phyloP scores from a whole-genome alignment of 371 early-diverging fungal species.

The Batkoa obscura region DNA sequence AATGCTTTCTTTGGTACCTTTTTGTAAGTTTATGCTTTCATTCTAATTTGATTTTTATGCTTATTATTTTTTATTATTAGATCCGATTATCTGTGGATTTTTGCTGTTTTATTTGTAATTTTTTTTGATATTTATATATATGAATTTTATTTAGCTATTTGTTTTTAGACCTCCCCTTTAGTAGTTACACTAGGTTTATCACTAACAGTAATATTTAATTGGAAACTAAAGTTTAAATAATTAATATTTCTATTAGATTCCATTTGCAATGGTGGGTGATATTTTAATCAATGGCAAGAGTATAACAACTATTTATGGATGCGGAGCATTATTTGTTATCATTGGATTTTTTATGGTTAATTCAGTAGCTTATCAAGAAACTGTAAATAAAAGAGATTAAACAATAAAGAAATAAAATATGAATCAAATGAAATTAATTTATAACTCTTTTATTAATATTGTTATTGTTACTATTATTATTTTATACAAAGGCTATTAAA shows the following conservation, averaged over 20 bases:
- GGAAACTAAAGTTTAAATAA: neutral
- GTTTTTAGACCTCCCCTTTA: conserved; percentile 2
- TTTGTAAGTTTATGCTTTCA: conserved; percentile 62
- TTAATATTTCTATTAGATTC: neutral
- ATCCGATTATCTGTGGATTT: conserved; percentile 5
- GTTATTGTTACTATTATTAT: too few species aligned
- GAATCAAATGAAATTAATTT: too few species aligned
- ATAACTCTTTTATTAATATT: too few species aligned
- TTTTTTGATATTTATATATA: neutral
- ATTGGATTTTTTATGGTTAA: neutral
- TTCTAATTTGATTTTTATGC: conserved; percentile 13
- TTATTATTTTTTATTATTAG: neutral
- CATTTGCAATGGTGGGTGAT: conserved; percentile 1
- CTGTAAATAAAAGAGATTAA: too few species aligned
- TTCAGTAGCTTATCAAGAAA: conserved; percentile 11
- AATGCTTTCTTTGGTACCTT: conserved; percentile 67
- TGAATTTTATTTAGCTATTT: neutral
- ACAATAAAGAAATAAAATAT: too few species aligned
- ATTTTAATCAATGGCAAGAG: neutral
- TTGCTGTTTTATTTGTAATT: conserved; percentile 4
- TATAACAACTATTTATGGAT: neutral
- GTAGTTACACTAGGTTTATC: conserved; percentile 6
- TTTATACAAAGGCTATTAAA: too few species aligned
- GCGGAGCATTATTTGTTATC: neutral
- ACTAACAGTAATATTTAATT: neutral